Percentiles rank a stretch among this genome's conserved stretches.
These are phyloP conservation scores for Amanita muscaria DNA, from an alignment of 768 basidiomycete genomes.

Conservation along the genomic window DNA sequence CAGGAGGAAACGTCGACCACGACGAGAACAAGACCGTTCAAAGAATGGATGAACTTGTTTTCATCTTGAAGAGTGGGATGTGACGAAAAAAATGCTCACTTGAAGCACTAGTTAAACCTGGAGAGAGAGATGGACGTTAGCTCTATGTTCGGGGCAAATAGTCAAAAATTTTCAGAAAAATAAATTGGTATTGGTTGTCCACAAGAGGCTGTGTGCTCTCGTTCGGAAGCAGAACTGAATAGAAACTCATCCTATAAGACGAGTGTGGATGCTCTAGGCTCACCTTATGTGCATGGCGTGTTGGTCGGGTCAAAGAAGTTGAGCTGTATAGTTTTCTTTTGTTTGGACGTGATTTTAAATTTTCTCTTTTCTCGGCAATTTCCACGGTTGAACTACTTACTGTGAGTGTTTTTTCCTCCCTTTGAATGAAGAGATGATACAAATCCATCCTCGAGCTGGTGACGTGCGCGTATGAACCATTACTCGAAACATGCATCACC, in stretches of 20 bases:
- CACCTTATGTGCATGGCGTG: background rate
- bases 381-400: conserved; percentile 1
- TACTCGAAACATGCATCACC: conserved; percentile 75
- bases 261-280: conserved; percentile 4
- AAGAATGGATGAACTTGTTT: conserved; percentile 85
- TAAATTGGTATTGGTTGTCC: conserved; percentile 54
- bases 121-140: conserved; percentile 16
- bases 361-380: conserved; percentile 8
- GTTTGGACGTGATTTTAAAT: conserved; percentile 26
- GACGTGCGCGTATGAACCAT: conserved; percentile 62
- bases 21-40: conserved; percentile 36
- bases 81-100: conserved; percentile 15
- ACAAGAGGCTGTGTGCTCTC: conserved; percentile 63
- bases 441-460: conserved; percentile 66
- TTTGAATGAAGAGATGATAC: conserved; percentile 48
- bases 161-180: conserved; percentile 36
- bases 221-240: conserved; percentile 84
- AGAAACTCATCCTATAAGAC: conserved; percentile 36
- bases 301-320: no score
- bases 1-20: conserved; percentile 21
- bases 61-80: conserved; percentile 36
- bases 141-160: conserved; percentile 7
- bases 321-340: no score
- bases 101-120: conserved; percentile 3
- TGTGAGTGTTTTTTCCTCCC: conserved; percentile 23